Evolutionary conservation across 805 yeast species (phyloP).

Genomic region (Sugiyamaella mastotermitis): DNA sequence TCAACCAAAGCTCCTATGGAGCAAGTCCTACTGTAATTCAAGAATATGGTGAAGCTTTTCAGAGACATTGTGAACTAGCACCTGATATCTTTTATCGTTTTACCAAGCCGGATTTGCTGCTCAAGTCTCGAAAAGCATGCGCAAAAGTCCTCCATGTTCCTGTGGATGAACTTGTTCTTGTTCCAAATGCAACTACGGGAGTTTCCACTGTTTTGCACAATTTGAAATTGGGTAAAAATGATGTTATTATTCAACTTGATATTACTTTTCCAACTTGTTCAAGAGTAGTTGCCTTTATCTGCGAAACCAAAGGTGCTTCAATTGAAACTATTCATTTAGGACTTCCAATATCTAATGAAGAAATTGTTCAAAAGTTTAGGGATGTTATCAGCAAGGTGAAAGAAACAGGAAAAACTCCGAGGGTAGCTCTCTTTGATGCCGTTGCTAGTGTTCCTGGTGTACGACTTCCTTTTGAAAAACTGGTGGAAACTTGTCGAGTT

Average conservation of each 20-base stretch:
- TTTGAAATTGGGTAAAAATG: conserved; percentile 45
- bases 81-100: too few species aligned
- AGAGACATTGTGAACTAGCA: conserved; percentile 31
- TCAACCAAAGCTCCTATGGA: conserved; percentile 67
- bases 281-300: conserved; percentile 36
- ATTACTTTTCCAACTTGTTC: conserved; percentile 51
- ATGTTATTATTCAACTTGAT: conserved; percentile 43
- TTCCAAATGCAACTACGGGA: conserved; percentile 56
- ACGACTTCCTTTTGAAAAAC: conserved; percentile 46
- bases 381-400: conserved; percentile 19
- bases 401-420: conserved; percentile 27
- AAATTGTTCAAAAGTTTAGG: conserved; percentile 31
- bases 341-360: conserved; percentile 42
- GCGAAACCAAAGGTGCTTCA: conserved; percentile 29
- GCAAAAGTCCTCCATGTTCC: conserved; percentile 24
- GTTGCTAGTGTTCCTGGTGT: conserved; percentile 63
- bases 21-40: conserved; percentile 48
- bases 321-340: conserved; percentile 34
- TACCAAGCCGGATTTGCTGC: too few species aligned
- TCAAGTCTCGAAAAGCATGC: too few species aligned
- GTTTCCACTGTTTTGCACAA: conserved; percentile 53
- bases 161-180: conserved; percentile 44
- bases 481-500: conserved; percentile 41
- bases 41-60: conserved; percentile 35
- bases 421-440: conserved; percentile 50